phyloP scores from a whole-genome alignment of 2,329 filamentous ascomycete genomes.

The Verticillium klebahnii region DNA sequence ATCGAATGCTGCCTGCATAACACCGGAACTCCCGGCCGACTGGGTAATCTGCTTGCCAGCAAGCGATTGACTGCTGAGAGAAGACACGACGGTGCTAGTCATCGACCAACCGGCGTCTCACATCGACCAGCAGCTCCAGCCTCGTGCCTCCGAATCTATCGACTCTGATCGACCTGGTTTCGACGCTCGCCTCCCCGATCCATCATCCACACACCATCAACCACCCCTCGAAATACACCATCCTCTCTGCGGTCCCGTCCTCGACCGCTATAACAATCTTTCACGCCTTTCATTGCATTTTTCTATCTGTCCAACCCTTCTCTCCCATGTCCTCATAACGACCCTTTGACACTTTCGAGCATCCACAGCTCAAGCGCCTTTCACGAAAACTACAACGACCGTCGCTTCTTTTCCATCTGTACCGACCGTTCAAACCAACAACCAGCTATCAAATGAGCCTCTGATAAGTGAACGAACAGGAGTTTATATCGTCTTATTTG shows the following conservation, averaged over 20 bases:
- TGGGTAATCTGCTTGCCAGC: constrained; percentile 14
- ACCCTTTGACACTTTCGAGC: constrained; percentile 25
- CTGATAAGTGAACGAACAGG: constrained; percentile 27
- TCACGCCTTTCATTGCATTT: constrained; percentile 5
- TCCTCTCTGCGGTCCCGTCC: constrained; percentile 21
- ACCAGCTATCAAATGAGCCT: constrained; percentile 30
- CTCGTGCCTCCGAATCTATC: constrained; percentile 4
- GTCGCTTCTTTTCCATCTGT: constrained; percentile 14
- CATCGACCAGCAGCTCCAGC: neutral
- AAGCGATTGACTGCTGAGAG: constrained; percentile 10
- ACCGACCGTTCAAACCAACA: constrained; percentile 8
- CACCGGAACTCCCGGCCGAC: constrained; percentile 10
- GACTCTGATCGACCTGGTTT: neutral
- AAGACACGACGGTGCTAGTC: constrained; percentile 5
- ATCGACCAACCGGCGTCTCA: neutral
- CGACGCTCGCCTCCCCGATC: neutral
- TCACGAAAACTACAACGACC: constrained; percentile 7
- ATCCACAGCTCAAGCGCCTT: constrained; percentile 8
- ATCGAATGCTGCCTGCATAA: constrained; percentile 12
- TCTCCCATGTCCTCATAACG: constrained; percentile 41
- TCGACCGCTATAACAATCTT: neutral
- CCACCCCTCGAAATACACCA: neutral
- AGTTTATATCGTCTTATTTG: constrained; percentile 17
- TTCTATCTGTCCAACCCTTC: constrained; percentile 13
- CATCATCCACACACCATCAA: neutral